Conservation (phyloP, 148 eudicot species). For the Chenopodium quinoa region DNA sequence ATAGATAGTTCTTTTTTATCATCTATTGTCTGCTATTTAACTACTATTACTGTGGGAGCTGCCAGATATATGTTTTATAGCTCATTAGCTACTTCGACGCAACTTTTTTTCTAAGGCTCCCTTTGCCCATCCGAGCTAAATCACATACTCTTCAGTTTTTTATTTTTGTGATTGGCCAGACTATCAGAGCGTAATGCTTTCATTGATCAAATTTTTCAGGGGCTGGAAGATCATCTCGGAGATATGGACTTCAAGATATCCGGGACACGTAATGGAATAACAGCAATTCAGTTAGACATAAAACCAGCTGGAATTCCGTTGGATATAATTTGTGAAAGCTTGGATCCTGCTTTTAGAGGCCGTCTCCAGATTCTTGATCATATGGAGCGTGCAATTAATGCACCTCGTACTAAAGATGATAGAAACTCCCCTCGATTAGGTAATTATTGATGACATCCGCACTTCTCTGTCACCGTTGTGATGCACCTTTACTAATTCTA, state of each 20-base stretch:
- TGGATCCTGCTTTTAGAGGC: constrained; percentile 79
- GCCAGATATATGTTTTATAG: neutral
- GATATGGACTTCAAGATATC: constrained; percentile 99
- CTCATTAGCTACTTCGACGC: neutral
- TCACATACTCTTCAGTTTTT: neutral
- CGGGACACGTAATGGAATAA: constrained; percentile 90
- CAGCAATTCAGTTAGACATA: constrained; percentile 95
- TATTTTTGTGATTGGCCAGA: neutral
- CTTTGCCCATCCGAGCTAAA: neutral
- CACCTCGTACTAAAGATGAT: constrained; percentile 65
- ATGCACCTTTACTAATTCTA: neutral
- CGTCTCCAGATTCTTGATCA: constrained; percentile 88
- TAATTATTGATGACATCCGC: constrained; percentile 17
- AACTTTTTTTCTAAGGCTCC: neutral
- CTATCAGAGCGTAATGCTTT: neutral
- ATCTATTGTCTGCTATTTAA: neutral
- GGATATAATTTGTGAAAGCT: constrained; percentile 78
- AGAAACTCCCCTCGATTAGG: constrained; percentile 73
- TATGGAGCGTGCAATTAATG: constrained; percentile 76
- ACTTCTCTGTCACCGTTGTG: neutral
- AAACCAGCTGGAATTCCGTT: constrained; percentile 97
- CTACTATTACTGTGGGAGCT: neutral
- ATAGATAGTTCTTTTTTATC: no score
- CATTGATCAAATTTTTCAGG: constrained; percentile 38
- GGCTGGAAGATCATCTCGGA: constrained; percentile 96